Evolutionary conservation across 2,329 filamentous ascomycete species (phyloP), one percentile per base, ranked within the genome.

Genomic region (Cadophora luteo-olivacea): DNA sequence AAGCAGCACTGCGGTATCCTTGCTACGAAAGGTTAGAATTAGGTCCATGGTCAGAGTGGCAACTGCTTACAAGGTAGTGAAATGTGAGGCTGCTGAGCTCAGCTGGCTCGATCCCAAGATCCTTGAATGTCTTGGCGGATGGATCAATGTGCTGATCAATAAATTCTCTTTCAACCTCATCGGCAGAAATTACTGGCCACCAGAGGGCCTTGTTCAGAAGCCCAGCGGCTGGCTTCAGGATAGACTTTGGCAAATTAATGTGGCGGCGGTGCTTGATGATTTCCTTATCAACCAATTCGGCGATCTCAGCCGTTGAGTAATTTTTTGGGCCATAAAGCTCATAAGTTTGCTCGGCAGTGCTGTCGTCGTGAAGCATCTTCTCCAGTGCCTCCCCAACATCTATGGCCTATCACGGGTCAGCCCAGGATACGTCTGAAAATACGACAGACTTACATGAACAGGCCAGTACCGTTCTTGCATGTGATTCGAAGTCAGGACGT

Each of bases 281-380:
- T 83, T 99, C 96, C 73, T 87, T 89, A 84, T 97, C 94, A 62
- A 98, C 94, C 73, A 98, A 81, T 76, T 92, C 88, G 61, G 92
- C 91, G 74, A 99, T 93, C 81, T 98, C 92, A 45, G 87, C 89
- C 78, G 94, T 93, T 71, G 90, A 93, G 86, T 98, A 98, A 78
- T 97, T 88, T 81, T 91, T 96, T 57, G 96, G 95, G 2, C 96
- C 96, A 81, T 93, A 97, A 19, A 99, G 90, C 83, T 99, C 96
- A 77, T 87, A 99, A 0, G 95, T 99, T 82, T 98, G 90, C 11
- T 91, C 91, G 9, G 92, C 93, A 22, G 96, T 98, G 77, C 82
- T 91, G 81, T 99, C 96, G 77, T 98, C 94, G 78, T 93, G 91
- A 68, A 94, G 86, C 88, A 99, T 97, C 75, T 87, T 84, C 83